phyloP scores from a whole-genome alignment of 2,329 filamentous ascomycete genomes.

The Fusarium setosum region DNA sequence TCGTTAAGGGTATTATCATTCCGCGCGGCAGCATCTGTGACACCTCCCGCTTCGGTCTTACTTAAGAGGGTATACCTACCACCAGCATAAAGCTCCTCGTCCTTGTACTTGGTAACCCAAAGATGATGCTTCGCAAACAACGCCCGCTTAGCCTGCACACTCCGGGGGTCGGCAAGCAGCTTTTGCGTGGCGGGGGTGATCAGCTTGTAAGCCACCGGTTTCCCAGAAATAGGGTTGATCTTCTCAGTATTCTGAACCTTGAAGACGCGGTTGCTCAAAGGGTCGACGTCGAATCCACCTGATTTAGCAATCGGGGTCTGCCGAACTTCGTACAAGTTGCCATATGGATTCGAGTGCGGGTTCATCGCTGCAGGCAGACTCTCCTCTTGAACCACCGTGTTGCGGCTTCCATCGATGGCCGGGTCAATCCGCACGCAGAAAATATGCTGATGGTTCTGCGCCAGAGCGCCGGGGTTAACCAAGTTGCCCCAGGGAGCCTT shows the following conservation, averaged over 20 bases:
- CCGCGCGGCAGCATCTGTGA: conserved; percentile 51
- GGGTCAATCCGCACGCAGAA: conserved; percentile 75
- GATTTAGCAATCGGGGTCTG: conserved; percentile 58
- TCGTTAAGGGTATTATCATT: conserved; percentile 62
- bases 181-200: conserved; percentile 52
- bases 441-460: conserved; percentile 78
- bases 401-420: conserved; percentile 68
- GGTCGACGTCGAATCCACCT: conserved; percentile 61
- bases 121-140: conserved; percentile 57
- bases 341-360: conserved; percentile 59
- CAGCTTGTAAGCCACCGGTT: conserved; percentile 61
- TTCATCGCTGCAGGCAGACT: conserved; percentile 57
- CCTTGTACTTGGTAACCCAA: conserved; percentile 59
- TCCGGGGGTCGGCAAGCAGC: conserved; percentile 54
- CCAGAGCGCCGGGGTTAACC: conserved; percentile 72
- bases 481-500: conserved; percentile 67
- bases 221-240: conserved; percentile 57
- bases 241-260: conserved; percentile 60
- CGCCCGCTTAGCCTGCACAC: conserved; percentile 53
- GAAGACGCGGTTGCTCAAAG: conserved; percentile 60
- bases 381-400: conserved; percentile 62
- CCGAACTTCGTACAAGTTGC: conserved; percentile 55
- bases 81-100: conserved; percentile 58
- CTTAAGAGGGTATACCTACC: conserved; percentile 59
- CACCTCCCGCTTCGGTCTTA: conserved; percentile 43